Percentiles rank a stretch among this genome's conserved stretches.
phyloP scores from a whole-genome alignment of 1,284 basidiomycete genomes.

The Hymenochaete sp. region DNA sequence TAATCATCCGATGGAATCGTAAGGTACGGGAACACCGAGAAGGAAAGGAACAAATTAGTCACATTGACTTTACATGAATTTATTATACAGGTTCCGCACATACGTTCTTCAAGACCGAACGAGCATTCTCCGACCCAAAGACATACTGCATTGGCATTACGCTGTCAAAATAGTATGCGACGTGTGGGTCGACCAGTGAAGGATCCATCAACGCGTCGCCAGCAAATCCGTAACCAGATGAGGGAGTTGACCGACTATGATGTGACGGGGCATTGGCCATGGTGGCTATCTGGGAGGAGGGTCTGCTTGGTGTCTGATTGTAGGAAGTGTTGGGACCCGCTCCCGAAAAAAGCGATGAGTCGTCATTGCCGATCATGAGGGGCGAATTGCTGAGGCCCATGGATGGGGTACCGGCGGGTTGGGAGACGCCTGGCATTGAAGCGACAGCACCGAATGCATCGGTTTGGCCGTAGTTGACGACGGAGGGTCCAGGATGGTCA shows the following conservation, averaged over 20 bases:
- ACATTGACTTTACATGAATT: conserved; percentile 6
- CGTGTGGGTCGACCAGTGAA: conserved; percentile 18
- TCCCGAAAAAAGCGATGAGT: conserved; percentile 3
- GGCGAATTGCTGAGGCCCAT: conserved; percentile 6
- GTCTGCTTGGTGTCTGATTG: not conserved
- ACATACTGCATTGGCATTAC: conserved; percentile 26
- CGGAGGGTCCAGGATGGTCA: too few relatives aligned
- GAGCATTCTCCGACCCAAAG: conserved; percentile 17
- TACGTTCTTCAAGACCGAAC: conserved; percentile 20
- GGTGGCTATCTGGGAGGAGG: conserved; percentile 1
- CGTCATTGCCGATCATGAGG: conserved; percentile 6
- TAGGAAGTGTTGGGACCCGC: not conserved
- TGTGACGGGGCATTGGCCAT: not conserved
- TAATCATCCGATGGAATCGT: too few relatives aligned
- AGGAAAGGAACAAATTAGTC: conserved; percentile 1
- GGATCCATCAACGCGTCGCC: conserved; percentile 13
- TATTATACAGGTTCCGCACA: conserved; percentile 10
- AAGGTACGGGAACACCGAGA: not conserved
- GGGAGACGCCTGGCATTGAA: conserved; percentile 5
- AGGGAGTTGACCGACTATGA: conserved; percentile 2
- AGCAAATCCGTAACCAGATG: not conserved
- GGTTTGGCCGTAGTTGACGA: too few relatives aligned
- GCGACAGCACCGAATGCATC: too few relatives aligned
- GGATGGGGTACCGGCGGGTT: too few relatives aligned
- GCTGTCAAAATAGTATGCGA: conserved; percentile 27